Evolutionary conservation across 2,329 filamentous ascomycete species (phyloP).

Genomic region (Lecanicillium sp.): DNA sequence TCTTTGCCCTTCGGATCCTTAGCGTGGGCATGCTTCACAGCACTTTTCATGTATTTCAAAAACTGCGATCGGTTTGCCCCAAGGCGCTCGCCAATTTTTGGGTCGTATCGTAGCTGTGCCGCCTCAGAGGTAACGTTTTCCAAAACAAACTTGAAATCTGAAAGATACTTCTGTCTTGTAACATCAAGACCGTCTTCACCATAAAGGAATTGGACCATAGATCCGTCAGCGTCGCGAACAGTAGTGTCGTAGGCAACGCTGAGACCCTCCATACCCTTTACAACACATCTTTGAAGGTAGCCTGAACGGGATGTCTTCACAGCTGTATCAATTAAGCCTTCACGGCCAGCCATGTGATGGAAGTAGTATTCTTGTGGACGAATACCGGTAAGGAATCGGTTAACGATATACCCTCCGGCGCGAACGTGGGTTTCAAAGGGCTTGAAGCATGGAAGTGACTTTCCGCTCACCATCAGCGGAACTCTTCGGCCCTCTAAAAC

Average conservation of each 20-base stretch:
- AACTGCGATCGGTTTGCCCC: conserved; percentile 49
- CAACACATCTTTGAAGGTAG: conserved; percentile 91
- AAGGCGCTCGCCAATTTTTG: conserved; percentile 35
- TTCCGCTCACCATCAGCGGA: conserved; percentile 95
- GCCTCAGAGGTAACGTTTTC: conserved; percentile 78
- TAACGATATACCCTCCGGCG: conserved; percentile 87
- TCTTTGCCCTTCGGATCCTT: conserved; percentile 54
- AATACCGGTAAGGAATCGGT: conserved; percentile 96
- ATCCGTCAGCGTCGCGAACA: conserved; percentile 88
- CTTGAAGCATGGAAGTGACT: conserved; percentile 88
- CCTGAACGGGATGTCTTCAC: conserved; percentile 97
- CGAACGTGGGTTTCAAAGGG: conserved; percentile 83
- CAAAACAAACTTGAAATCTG: conserved; percentile 82
- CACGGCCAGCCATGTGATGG: conserved; percentile 97
- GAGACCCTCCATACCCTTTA: conserved; percentile 97
- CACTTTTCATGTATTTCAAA: conserved; percentile 73
- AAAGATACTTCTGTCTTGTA: conserved; percentile 85
- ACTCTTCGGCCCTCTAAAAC: conserved; percentile 92
- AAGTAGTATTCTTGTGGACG: conserved; percentile 98
- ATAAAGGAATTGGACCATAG: conserved; percentile 89
- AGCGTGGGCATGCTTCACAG: conserved; percentile 61
- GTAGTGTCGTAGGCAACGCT: conserved; percentile 89
- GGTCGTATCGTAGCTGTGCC: conserved; percentile 62
- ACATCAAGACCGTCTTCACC: conserved; percentile 94
- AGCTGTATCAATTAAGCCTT: conserved; percentile 96